phyloP scores from a whole-genome alignment of 129 eudicot genomes.

The Pulicaria dysenterica region DNA sequence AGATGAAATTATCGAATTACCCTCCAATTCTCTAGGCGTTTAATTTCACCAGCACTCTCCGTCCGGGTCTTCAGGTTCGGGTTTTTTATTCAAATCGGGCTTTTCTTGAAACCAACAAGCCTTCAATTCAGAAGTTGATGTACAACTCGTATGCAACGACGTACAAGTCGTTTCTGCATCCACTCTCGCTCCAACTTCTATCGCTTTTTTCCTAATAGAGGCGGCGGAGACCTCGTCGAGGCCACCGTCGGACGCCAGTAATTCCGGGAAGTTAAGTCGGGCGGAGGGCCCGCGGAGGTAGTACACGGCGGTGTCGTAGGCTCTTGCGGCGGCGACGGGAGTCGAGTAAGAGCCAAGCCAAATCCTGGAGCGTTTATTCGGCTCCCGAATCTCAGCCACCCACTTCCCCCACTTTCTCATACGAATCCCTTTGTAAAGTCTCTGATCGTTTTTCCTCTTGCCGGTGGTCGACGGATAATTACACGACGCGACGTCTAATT shows the following conservation, averaged over 20 bases:
- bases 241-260: slow-evolving; percentile 28
- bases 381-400: slow-evolving; percentile 69
- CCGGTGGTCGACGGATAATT: slow-evolving; percentile 15
- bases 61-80: slow-evolving; percentile 77
- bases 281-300: slow-evolving; percentile 67
- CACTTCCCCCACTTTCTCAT: slow-evolving; percentile 78
- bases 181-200: slow-evolving; percentile 56
- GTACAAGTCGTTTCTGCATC: slow-evolving; percentile 40
- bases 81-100: slow-evolving; percentile 79
- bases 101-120: slow-evolving; percentile 62
- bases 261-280: slow-evolving; percentile 49
- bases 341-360: slow-evolving; percentile 69
- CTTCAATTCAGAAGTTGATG: slow-evolving; percentile 35
- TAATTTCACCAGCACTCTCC: slow-evolving; percentile 39
- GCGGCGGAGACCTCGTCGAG: slow-evolving; percentile 42
- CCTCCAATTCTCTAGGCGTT: not conserved
- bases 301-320: slow-evolving; percentile 61
- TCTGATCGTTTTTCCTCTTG: slow-evolving; percentile 35
- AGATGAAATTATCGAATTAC: not conserved
- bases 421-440: slow-evolving; percentile 58
- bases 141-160: slow-evolving; percentile 26
- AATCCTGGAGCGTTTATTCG: slow-evolving; percentile 56
- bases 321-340: slow-evolving; percentile 59
- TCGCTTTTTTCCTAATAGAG: slow-evolving; percentile 47
- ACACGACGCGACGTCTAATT: not conserved